A percentile compares a stretch with the other conserved stretches of the same genome.
These are phyloP conservation scores for Purpureocillium takamizusanense DNA, from an alignment of 2,329 filamentous ascomycete genomes.

Conservation along the genomic window DNA sequence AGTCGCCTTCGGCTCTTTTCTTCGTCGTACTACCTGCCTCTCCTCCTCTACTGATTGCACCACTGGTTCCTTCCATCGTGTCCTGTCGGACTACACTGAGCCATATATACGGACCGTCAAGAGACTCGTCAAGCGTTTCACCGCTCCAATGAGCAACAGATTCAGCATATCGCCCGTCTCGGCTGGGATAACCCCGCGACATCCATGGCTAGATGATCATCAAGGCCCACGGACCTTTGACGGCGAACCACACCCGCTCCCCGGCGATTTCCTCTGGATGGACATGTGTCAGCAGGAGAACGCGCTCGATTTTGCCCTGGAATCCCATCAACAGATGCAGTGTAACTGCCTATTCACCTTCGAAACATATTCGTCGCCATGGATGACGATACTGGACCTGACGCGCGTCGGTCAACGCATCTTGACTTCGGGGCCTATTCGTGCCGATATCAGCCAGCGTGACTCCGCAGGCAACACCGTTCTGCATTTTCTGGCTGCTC, in stretches of 20 bases:
- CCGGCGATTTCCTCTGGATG: slow-evolving; percentile 40
- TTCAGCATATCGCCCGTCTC: slow-evolving; percentile 15
- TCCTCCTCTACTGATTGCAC: slow-evolving; percentile 29
- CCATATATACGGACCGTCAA: slow-evolving; percentile 27
- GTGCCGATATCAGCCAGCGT: slow-evolving; percentile 7
- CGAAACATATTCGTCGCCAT: slow-evolving; percentile 16
- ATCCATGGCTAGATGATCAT: slow-evolving; percentile 19
- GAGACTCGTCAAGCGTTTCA: slow-evolving; percentile 28
- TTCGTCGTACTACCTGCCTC: slow-evolving; percentile 24
- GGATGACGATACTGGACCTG: slow-evolving; percentile 19
- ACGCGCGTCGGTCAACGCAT: slow-evolving; percentile 10
- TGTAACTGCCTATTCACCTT: slow-evolving; percentile 19
- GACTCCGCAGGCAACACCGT: slow-evolving; percentile 40
- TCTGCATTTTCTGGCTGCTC: slow-evolving; percentile 35
- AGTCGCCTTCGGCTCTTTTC: slow-evolving; percentile 14
- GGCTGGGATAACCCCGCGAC: slow-evolving; percentile 2
- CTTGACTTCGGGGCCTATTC: slow-evolving; percentile 1
- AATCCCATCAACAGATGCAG: slow-evolving; percentile 13
- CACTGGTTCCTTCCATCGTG: slow-evolving; percentile 22
- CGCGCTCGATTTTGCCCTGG: slow-evolving; percentile 10
- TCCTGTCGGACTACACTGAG: slow-evolving; percentile 21
- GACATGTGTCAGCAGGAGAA: slow-evolving; percentile 11
- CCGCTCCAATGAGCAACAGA: slow-evolving; percentile 16
- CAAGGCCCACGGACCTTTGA: slow-evolving; percentile 13
- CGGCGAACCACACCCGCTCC: slow-evolving; percentile 24